These are phyloP conservation scores for Nakaseomyces glabratus DNA, from an alignment of 1,139 yeast genomes.

Conservation along the genomic window DNA sequence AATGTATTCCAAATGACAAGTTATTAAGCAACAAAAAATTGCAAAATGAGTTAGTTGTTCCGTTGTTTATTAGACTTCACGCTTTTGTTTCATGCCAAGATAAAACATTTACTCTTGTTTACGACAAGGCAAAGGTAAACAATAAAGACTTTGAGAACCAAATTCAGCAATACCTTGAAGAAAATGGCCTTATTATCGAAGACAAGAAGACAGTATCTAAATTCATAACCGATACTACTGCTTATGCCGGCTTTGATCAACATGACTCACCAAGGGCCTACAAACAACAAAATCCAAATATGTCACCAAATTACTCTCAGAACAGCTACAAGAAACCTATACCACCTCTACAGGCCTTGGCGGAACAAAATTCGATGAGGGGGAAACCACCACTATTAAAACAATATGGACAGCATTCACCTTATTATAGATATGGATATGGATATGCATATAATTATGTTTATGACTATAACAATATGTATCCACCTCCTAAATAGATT, in stretches of 20 bases:
- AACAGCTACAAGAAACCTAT: background rate
- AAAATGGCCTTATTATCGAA: background rate
- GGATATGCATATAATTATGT: conserved; percentile 8
- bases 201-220: conserved; percentile 3
- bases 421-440: conserved; percentile 8
- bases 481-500: too few relatives aligned
- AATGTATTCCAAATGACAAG: background rate
- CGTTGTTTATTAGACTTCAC: background rate
- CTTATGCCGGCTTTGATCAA: conserved; percentile 1
- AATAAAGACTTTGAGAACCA: conserved; percentile 4
- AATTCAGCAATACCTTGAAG: background rate
- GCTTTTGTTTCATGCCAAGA: background rate
- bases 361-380: background rate
- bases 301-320: conserved; percentile 1
- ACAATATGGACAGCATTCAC: conserved; percentile 6
- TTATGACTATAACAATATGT: conserved; percentile 6
- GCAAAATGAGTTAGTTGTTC: background rate
- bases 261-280: background rate
- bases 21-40: background rate
- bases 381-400: conserved; percentile 1
- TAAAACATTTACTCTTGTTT: conserved; percentile 1
- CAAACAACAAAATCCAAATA: background rate
- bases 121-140: background rate
- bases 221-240: background rate
- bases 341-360: background rate